phyloP scores from a whole-genome alignment of 345 rosid genomes.

The Eucalyptus albens region DNA sequence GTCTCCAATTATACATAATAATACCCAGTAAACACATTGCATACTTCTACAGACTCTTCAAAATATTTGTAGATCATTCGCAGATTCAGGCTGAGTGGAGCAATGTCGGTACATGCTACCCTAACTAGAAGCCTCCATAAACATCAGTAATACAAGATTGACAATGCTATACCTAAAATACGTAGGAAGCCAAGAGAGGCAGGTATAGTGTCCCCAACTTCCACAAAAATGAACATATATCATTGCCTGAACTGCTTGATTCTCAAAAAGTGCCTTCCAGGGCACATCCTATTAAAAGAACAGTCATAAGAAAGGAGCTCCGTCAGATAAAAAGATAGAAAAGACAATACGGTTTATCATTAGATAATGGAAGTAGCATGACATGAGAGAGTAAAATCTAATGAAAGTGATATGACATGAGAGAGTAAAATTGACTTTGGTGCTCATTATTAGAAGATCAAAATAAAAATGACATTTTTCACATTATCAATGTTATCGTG shows the following conservation, averaged over 20 bases:
- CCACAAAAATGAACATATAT: constrained; percentile 94
- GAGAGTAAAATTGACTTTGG: neutral
- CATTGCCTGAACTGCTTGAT: constrained; percentile 87
- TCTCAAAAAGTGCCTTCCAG: constrained; percentile 75
- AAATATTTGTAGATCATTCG: neutral
- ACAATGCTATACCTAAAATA: constrained; percentile 60
- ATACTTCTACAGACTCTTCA: no score
- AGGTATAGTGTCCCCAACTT: constrained; percentile 93
- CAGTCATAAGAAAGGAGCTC: neutral
- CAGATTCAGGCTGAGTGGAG: neutral
- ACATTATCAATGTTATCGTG: neutral
- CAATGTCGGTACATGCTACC: neutral
- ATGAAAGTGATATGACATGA: neutral
- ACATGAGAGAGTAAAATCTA: neutral
- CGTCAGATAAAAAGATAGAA: neutral
- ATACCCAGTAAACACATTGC: no score
- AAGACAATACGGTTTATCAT: neutral
- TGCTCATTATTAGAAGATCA: neutral
- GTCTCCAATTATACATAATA: no score
- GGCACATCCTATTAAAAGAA: constrained; percentile 51
- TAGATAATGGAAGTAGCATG: neutral
- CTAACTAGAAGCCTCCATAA: neutral
- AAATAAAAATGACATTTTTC: neutral
- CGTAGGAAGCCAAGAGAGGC: constrained; percentile 94
- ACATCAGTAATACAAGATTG: neutral